Base-by-base conservation (phyloP, 768 basidiomycete species). In the Amanita molliuscula region DNA sequence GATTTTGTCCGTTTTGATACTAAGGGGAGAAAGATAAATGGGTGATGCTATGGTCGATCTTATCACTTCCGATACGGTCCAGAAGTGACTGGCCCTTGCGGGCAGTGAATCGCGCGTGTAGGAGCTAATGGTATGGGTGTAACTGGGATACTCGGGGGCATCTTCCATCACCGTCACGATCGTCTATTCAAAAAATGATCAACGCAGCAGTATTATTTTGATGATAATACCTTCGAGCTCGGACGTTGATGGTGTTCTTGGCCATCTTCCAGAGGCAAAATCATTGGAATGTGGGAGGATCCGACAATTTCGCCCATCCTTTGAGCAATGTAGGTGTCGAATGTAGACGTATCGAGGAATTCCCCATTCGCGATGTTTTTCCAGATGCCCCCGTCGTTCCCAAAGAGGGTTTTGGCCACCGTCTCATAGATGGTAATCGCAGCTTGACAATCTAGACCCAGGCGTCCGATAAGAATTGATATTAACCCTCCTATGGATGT, bases 401-500 rank as follows among this genome's bases (percentile, higher is more conserved):
- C 54, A 29, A 52, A 61, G 13, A 60, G 48, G 8, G 50, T 40
- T 11, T 38, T 25, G 1, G 48, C 52, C 7, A 60, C 53, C 10
- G 54, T 47, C 25, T 56, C 57, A 36, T 65, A 65, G n/a, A 56
- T 54, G 26, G 52, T 47, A 23, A 62, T 62, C 9, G 64, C 64
- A 1, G 54, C 59, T 3, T 40, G 33, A 38, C 62, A 63, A 44
- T 61, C 59, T 6, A 65, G 48, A 10, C 61, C 58, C n/a, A 65
- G 53, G 6, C 62, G 55, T 11, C 64, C 64, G 9, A 65, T 51
- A 16, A 65, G 55, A n/a, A 63, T 48, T 11, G 64, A 58, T 35
- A 62, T 52, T 2, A 65, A 54, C 2, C 58, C 64, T 3, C 64
- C 64, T 3, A 58, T 53, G 1, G 62, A 62, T 10, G 64, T 58